Percentiles rank a stretch among this genome's conserved stretches.
Evolutionary conservation across 768 basidiomycete species (phyloP).

Genomic region (Fibroporia radiculosa): DNA sequence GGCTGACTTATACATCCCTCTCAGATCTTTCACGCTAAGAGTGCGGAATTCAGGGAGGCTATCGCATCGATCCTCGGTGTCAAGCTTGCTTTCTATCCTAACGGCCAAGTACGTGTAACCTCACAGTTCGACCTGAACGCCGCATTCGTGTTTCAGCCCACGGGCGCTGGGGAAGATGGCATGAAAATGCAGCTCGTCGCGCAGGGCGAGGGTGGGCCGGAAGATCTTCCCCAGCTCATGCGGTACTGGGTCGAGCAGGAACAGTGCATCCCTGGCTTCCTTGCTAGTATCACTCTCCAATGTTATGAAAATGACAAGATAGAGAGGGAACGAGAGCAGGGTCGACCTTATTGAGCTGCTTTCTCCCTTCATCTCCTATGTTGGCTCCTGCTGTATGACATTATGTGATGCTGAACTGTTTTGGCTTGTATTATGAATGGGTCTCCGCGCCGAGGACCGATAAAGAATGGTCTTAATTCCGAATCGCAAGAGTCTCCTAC

Average conservation of each 20-base stretch:
- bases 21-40: slow-evolving; percentile 79
- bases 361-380: too few relatives aligned
- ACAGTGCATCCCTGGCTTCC: slow-evolving; percentile 81
- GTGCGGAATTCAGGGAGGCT: slow-evolving; percentile 86
- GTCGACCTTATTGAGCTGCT: not conserved
- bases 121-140: slow-evolving; percentile 85
- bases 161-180: slow-evolving; percentile 24
- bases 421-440: too few relatives aligned
- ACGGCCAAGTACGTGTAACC: slow-evolving; percentile 84
- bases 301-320: slow-evolving; percentile 60
- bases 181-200: slow-evolving; percentile 64
- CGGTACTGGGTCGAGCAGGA: slow-evolving; percentile 82
- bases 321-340: slow-evolving; percentile 5
- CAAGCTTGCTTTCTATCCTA: slow-evolving; percentile 86
- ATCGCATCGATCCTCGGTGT: slow-evolving; percentile 86
- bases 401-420: not conserved
- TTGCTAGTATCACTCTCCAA: slow-evolving; percentile 84
- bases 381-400: too few relatives aligned
- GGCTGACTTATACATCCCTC: not conserved
- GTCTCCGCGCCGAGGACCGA: too few relatives aligned
- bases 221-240: slow-evolving; percentile 69
- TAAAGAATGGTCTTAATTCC: too few relatives aligned
- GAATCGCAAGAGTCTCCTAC: too few relatives aligned
- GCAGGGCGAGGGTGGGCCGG: slow-evolving; percentile 66
- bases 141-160: slow-evolving; percentile 80